Conservation (phyloP, 2,329 filamentous ascomycete genomes). For the Paraphoma sp. region DNA sequence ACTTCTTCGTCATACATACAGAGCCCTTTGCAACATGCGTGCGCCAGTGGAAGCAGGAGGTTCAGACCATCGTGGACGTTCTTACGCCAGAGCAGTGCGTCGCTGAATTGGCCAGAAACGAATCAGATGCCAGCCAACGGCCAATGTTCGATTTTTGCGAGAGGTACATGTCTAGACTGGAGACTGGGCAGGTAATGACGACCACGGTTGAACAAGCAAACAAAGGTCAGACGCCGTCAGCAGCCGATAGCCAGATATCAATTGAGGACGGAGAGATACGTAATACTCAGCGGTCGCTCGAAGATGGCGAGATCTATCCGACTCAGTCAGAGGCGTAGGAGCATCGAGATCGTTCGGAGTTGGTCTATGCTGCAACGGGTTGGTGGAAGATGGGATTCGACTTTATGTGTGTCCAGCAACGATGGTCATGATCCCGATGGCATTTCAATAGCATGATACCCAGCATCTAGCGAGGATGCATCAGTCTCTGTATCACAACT, state of each 20-base stretch:
- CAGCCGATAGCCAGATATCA: not conserved
- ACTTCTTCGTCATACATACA: conserved; percentile 41
- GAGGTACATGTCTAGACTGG: conserved; percentile 19
- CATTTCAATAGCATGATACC: not conserved
- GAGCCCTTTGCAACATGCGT: conserved; percentile 20
- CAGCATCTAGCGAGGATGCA: not conserved
- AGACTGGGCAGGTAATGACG: not conserved
- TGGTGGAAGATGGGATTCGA: too few relatives aligned
- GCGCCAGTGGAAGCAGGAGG: conserved; percentile 29
- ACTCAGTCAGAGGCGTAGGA: not conserved
- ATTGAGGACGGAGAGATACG: not conserved
- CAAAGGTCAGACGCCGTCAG: not conserved
- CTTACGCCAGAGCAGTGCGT: conserved; percentile 37
- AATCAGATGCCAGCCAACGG: conserved; percentile 6
- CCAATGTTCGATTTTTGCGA: conserved; percentile 38
- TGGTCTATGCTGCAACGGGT: not conserved
- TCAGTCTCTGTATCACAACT: too few relatives aligned
- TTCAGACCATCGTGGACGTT: conserved; percentile 34
- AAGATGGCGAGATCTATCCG: not conserved
- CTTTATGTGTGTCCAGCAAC: not conserved
- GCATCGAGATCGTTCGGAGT: not conserved
- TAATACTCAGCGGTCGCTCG: not conserved
- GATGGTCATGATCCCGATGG: not conserved
- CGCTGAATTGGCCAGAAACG: conserved; percentile 26
- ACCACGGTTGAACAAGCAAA: not conserved